phyloP scores from a whole-genome alignment of 2,329 filamentous ascomycete species.

The Fusarium sp. region DNA sequence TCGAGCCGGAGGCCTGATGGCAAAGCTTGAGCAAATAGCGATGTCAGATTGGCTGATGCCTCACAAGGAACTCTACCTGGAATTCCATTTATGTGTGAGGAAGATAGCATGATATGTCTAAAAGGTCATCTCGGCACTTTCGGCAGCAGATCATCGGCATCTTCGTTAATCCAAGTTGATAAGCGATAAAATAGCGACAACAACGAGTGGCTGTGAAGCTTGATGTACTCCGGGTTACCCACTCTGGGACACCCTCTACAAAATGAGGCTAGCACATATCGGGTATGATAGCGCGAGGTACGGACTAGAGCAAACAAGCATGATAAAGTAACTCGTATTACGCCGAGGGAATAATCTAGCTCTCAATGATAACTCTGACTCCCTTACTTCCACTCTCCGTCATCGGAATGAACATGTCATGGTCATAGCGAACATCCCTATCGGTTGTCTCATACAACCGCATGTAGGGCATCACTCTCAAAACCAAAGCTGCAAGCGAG shows the following conservation, averaged over 20 bases:
- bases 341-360: background rate
- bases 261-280: background rate
- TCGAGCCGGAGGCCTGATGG: background rate
- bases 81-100: background rate
- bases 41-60: background rate
- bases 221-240: background rate
- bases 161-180: background rate
- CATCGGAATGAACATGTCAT: constrained; percentile 18
- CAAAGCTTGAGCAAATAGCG: background rate
- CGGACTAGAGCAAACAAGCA: background rate
- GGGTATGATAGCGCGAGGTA: background rate
- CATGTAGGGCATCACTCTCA: constrained; percentile 15
- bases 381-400: background rate
- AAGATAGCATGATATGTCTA: no score
- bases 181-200: background rate
- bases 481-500: constrained; percentile 2
- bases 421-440: constrained; percentile 10
- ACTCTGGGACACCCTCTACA: background rate
- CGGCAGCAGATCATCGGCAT: background rate
- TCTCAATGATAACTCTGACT: constrained; percentile 6
- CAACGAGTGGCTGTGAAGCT: background rate
- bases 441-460: constrained; percentile 2
- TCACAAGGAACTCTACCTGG: background rate
- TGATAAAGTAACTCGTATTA: background rate
- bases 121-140: background rate